phyloP scores from a whole-genome alignment of 2,329 filamentous ascomycete genomes.

The Neofusicoccum sp. region DNA sequence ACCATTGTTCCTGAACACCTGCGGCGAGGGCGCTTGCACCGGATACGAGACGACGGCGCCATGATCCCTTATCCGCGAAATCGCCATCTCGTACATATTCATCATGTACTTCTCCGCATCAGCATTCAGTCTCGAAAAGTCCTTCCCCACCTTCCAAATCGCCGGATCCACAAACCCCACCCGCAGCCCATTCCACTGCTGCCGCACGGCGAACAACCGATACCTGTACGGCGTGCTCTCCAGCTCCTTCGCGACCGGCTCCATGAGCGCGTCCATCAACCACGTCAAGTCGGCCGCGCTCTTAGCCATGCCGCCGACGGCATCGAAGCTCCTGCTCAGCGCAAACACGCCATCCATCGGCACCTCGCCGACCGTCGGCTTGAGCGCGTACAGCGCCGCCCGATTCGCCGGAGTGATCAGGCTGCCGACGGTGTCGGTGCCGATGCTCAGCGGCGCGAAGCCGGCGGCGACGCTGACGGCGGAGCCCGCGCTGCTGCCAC shows the following conservation, averaged over 20 bases:
- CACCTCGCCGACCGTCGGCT: conserved; percentile 35
- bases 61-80: conserved; percentile 36
- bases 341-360: conserved; percentile 38
- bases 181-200: conserved; percentile 31
- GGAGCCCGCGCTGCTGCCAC: conserved; percentile 39
- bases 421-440: conserved; percentile 41
- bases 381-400: conserved; percentile 40
- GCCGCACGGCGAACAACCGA: conserved; percentile 32
- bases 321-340: conserved; percentile 35
- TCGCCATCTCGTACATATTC: conserved; percentile 36
- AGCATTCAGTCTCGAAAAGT: conserved; percentile 34
- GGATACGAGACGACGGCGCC: conserved; percentile 36
- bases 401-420: conserved; percentile 41
- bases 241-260: conserved; percentile 26
- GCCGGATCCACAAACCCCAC: conserved; percentile 37
- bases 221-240: conserved; percentile 26
- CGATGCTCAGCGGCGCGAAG: conserved; percentile 41
- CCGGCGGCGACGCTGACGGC: conserved; percentile 41
- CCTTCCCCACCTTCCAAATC: conserved; percentile 36
- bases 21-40: conserved; percentile 31
- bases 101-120: conserved; percentile 39
- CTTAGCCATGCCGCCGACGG: conserved; percentile 36
- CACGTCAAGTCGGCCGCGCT: conserved; percentile 36
- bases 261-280: conserved; percentile 34
- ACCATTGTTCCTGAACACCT: conserved; percentile 30